Conservation (phyloP, 1,284 basidiomycete genomes). For the Cutaneotrichosporon arboriforme region DNA sequence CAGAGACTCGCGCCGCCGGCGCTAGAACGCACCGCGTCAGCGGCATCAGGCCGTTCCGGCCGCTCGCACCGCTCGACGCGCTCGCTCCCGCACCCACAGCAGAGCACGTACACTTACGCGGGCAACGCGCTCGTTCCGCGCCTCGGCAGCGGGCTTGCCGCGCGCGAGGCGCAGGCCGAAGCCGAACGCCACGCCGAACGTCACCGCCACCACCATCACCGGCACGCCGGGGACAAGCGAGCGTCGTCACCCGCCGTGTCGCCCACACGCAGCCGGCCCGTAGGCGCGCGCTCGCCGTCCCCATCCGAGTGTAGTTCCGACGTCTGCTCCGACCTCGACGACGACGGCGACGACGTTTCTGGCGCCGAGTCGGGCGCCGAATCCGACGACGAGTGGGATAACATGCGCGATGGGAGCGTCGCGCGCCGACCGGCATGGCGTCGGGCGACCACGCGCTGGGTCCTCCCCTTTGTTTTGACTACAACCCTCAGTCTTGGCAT, state of each 20-base stretch:
- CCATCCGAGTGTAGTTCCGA: neutral
- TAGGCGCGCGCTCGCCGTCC: no score
- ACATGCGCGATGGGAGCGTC: constrained; percentile 25
- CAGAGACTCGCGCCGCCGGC: no score
- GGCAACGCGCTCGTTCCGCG: constrained; percentile 1
- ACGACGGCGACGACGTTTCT: neutral
- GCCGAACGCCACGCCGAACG: neutral
- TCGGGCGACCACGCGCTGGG: constrained; percentile 36
- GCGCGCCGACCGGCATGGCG: constrained; percentile 36
- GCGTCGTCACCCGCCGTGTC: neutral
- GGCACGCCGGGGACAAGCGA: neutral
- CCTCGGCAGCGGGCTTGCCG: neutral
- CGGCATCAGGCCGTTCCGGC: neutral
- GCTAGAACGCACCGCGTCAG: no score
- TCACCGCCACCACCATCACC: neutral
- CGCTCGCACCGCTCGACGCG: neutral
- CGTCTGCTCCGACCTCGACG: no score
- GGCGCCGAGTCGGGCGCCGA: neutral
- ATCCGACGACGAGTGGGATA: constrained; percentile 18
- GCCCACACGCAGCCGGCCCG: no score
- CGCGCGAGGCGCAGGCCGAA: constrained; percentile 1
- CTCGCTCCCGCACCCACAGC: constrained; percentile 24
- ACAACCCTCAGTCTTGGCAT: constrained; percentile 37
- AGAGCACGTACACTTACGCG: constrained; percentile 26
- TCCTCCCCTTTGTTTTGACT: constrained; percentile 40